Percentiles rank a stretch among this genome's conserved stretches.
Evolutionary conservation across 768 basidiomycete genomes (phyloP).

Genomic region (Mrakia gelida): DNA sequence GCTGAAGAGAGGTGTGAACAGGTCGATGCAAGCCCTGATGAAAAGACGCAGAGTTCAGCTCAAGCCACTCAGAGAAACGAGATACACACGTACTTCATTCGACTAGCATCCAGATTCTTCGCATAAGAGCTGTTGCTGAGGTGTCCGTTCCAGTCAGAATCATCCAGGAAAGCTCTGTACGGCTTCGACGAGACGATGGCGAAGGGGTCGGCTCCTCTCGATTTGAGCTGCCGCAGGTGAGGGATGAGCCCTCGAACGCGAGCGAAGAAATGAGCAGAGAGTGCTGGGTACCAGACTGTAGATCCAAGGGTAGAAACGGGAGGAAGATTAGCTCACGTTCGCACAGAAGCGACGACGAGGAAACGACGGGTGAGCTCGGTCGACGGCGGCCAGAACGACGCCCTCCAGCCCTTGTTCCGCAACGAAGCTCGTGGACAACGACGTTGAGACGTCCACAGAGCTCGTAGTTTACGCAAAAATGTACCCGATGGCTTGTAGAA

Average conservation of each 20-base stretch:
- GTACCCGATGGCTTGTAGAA: too few relatives aligned
- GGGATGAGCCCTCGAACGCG: neutral
- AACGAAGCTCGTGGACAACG: too few relatives aligned
- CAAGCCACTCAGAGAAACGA: too few relatives aligned
- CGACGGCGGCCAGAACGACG: too few relatives aligned
- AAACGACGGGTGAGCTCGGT: neutral
- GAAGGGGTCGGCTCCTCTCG: slow-evolving; percentile 10
- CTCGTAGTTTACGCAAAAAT: too few relatives aligned
- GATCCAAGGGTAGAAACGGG: too few relatives aligned
- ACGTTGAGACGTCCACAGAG: too few relatives aligned
- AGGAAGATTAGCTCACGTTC: neutral
- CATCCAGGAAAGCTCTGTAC: neutral
- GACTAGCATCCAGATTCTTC: slow-evolving; percentile 1
- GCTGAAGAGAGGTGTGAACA: slow-evolving; percentile 33
- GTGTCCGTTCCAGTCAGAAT: neutral
- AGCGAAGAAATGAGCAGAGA: neutral
- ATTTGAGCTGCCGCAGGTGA: neutral
- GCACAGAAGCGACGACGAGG: neutral
- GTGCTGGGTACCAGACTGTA: slow-evolving; percentile 17
- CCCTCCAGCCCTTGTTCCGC: too few relatives aligned
- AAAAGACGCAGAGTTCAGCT: neutral
- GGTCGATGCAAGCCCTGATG: slow-evolving; percentile 12
- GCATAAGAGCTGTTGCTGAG: neutral
- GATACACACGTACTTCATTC: neutral
- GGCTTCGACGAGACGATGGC: neutral